Conservation (phyloP, 2,329 filamentous ascomycete genomes). For the Apiospora rasikravindrae region DNA sequence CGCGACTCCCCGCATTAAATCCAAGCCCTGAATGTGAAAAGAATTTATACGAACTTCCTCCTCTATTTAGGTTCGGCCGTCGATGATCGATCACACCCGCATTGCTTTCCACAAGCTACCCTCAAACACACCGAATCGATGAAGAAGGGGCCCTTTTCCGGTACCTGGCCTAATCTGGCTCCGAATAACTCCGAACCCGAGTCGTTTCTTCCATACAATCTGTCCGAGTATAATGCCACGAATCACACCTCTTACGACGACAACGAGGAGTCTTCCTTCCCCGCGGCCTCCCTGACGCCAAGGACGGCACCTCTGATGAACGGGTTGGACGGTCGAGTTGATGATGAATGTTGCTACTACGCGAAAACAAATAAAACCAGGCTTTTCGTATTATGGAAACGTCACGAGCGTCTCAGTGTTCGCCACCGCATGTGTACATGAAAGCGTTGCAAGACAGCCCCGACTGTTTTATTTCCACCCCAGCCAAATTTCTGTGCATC, state of each 20-base stretch:
- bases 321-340: conserved; percentile 32
- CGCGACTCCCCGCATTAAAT: conserved; percentile 73
- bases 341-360: conserved; percentile 40
- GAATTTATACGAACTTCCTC: conserved; percentile 75
- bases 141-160: conserved; percentile 9
- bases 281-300: conserved; percentile 12
- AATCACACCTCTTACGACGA: conserved; percentile 22
- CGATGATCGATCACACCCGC: conserved; percentile 65
- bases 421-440: conserved; percentile 11
- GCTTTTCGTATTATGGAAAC: conserved; percentile 37
- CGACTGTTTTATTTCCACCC: neutral
- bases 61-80: conserved; percentile 89
- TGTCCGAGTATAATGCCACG: conserved; percentile 19
- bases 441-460: conserved; percentile 1
- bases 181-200: conserved; percentile 6
- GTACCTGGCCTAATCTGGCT: conserved; percentile 13
- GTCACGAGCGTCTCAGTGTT: conserved; percentile 14
- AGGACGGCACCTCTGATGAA: conserved; percentile 23
- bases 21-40: conserved; percentile 65
- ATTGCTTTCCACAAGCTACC: conserved; percentile 14
- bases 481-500: neutral
- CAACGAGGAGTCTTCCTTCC: conserved; percentile 17
- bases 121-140: conserved; percentile 29
- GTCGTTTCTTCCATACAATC: conserved; percentile 18
- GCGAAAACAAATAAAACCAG: conserved; percentile 44